Evolutionary conservation across 2,329 filamentous ascomycete species (phyloP).

Genomic region (Magnaporthiopsis rhizophila): DNA sequence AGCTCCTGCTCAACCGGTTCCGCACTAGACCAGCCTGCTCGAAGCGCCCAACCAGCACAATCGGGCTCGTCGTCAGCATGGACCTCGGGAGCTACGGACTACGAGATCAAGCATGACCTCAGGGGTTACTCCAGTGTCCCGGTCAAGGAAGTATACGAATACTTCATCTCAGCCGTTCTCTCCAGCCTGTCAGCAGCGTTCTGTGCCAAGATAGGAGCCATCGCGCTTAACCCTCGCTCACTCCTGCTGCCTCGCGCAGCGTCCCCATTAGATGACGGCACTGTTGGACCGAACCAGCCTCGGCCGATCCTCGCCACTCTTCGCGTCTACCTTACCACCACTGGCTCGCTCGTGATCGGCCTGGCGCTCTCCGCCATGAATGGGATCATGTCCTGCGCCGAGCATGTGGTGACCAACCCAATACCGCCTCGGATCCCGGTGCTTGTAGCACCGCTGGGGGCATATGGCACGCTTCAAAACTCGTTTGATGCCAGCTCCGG

Average conservation of each 20-base stretch:
- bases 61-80: slow-evolving; percentile 16
- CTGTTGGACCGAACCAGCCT: slow-evolving; percentile 8
- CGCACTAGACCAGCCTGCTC: slow-evolving; percentile 28
- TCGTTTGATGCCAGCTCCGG: slow-evolving; percentile 23
- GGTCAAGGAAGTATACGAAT: slow-evolving; percentile 41
- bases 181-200: slow-evolving; percentile 42
- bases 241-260: slow-evolving; percentile 34
- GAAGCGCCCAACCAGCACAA: slow-evolving; percentile 22
- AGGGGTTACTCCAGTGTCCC: slow-evolving; percentile 27
- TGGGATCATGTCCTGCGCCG: slow-evolving; percentile 38
- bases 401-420: slow-evolving; percentile 30
- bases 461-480: slow-evolving; percentile 34
- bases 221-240: slow-evolving; percentile 46
- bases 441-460: slow-evolving; percentile 47
- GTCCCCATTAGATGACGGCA: slow-evolving; percentile 21
- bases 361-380: slow-evolving; percentile 39
- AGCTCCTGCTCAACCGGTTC: slow-evolving; percentile 36
- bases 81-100: slow-evolving; percentile 14
- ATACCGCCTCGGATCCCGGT: slow-evolving; percentile 36
- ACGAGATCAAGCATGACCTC: slow-evolving; percentile 26
- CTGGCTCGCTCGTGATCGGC: slow-evolving; percentile 43
- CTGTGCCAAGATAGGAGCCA: slow-evolving; percentile 38
- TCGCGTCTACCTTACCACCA: slow-evolving; percentile 46
- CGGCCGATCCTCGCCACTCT: slow-evolving; percentile 39
- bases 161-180: slow-evolving; percentile 44